Evolutionary conservation across 352 stramenopile genomes (phyloP).

Genomic region (Phytophthora lateralis): DNA sequence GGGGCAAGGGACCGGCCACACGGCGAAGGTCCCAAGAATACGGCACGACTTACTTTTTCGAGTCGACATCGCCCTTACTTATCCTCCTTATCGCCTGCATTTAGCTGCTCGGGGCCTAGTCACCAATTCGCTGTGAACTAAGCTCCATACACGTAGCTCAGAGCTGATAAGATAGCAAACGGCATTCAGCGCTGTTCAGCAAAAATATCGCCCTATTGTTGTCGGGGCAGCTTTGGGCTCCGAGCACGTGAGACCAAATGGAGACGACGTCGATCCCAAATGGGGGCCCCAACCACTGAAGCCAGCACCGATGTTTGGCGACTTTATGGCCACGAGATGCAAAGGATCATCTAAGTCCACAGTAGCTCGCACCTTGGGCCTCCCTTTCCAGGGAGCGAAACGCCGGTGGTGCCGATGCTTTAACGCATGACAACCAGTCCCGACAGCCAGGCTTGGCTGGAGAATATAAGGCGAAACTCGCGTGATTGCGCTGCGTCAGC

Average conservation of each 20-base stretch:
- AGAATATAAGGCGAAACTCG: too few relatives aligned
- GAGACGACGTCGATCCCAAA: constrained; percentile 23
- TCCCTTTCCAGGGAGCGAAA: constrained; percentile 12
- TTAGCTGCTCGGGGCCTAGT: constrained; percentile 9
- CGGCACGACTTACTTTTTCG: not conserved
- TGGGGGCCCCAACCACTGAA: constrained; percentile 28
- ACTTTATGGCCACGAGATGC: not conserved
- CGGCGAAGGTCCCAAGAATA: constrained; percentile 7
- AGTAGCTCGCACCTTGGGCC: not conserved
- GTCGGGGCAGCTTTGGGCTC: constrained; percentile 1
- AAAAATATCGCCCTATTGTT: constrained; percentile 38
- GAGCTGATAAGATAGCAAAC: constrained; percentile 26
- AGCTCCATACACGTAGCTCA: not conserved
- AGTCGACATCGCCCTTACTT: constrained; percentile 3
- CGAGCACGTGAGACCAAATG: constrained; percentile 23
- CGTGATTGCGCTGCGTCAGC: too few relatives aligned
- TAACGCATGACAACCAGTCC: constrained; percentile 5
- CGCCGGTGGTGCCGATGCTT: constrained; percentile 2
- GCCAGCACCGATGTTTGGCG: constrained; percentile 8
- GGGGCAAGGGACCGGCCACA: too few relatives aligned
- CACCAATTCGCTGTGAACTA: constrained; percentile 4
- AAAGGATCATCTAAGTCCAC: not conserved
- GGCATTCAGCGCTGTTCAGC: constrained; percentile 10
- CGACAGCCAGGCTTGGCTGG: not conserved
- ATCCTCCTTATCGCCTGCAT: constrained; percentile 19